These are phyloP conservation scores for Ceratobasidium sp. DNA, from an alignment of 1,284 basidiomycete genomes.

Conservation along the genomic window DNA sequence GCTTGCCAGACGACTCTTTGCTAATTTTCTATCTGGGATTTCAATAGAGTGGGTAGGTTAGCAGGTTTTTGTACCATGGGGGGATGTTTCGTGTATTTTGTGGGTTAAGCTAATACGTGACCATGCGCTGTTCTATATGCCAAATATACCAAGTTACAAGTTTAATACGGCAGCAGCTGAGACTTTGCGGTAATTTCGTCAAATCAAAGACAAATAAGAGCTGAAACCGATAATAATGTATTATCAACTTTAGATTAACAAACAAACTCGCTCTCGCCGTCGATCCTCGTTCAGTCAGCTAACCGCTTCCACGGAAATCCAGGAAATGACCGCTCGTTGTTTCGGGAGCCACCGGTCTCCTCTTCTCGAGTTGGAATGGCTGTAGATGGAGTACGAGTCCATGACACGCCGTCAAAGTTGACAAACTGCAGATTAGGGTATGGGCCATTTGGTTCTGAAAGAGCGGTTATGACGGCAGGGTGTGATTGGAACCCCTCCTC, in stretches of 20 bases:
- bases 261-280: too few species aligned
- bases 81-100: too few species aligned
- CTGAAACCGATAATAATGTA: not conserved
- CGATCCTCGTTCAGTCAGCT: not conserved
- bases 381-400: not conserved
- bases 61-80: too few species aligned
- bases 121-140: too few species aligned
- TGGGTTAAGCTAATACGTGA: too few species aligned
- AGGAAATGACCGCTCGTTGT: not conserved
- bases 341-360: not conserved
- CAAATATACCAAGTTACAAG: too few species aligned
- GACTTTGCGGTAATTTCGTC: too few species aligned
- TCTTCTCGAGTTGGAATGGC: not conserved
- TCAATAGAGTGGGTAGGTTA: too few species aligned
- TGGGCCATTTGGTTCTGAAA: not conserved
- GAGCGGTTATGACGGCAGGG: not conserved
- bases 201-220: constrained; percentile 2
- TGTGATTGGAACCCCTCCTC: not conserved
- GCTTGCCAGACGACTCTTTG: too few species aligned
- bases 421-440: constrained; percentile 20
- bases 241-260: too few species aligned
- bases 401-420: constrained; percentile 24
- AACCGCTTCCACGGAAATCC: constrained; percentile 3
- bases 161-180: too few species aligned
- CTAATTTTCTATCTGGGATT: too few species aligned